phyloP scores from a whole-genome alignment of 371 early-diverging fungal species.

The Mortierella sp. region DNA sequence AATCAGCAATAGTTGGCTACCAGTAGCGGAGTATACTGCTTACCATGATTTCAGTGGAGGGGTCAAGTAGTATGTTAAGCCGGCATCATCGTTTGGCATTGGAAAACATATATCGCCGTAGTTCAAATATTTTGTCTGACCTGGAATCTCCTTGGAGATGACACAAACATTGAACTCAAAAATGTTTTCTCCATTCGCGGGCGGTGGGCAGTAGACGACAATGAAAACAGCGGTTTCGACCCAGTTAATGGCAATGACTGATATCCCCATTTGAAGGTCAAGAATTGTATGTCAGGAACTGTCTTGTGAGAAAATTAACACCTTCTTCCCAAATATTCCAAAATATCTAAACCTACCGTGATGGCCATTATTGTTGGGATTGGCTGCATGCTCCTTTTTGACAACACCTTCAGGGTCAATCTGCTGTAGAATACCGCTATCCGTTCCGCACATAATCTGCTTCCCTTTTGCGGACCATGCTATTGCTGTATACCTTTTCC shows the following conservation, averaged over 20 bases:
- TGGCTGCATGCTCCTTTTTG: constrained; percentile 48
- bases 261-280: not conserved
- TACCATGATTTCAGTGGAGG: constrained; percentile 41
- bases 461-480: constrained; percentile 54
- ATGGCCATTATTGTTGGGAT: constrained; percentile 19
- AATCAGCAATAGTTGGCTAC: not conserved
- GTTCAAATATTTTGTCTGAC: constrained; percentile 22
- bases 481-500: constrained; percentile 46
- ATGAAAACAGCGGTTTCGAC: constrained; percentile 44
- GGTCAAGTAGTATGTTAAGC: constrained; percentile 30
- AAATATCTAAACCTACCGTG: constrained; percentile 31
- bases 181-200: constrained; percentile 15
- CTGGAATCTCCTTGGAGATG: constrained; percentile 39
- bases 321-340: too few relatives aligned
- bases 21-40: not conserved
- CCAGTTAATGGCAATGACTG: constrained; percentile 45
- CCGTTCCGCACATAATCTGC: constrained; percentile 55
- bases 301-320: not conserved
- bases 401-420: constrained; percentile 37
- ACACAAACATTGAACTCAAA: constrained; percentile 31
- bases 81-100: constrained; percentile 21
- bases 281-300: not conserved
- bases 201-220: constrained; percentile 35
- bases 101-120: constrained; percentile 42
- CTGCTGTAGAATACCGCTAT: constrained; percentile 34